phyloP scores from a whole-genome alignment of 768 basidiomycete species.

The Holtermanniella nyarrowii region DNA sequence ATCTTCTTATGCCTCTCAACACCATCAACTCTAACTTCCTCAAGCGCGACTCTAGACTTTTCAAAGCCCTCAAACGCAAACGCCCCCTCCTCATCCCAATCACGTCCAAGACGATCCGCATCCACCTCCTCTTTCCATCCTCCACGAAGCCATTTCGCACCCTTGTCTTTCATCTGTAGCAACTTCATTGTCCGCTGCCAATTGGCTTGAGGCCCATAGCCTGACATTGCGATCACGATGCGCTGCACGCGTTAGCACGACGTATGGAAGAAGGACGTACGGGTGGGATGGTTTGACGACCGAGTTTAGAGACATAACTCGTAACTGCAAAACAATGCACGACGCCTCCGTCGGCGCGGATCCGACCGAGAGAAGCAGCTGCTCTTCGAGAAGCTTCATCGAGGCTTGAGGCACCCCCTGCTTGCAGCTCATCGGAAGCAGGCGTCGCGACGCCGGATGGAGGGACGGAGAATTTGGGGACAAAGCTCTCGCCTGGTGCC shows the following conservation, averaged over 20 bases:
- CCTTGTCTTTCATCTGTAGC: slow-evolving; percentile 16
- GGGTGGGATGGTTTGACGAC: slow-evolving; percentile 32
- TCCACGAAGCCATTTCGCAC: slow-evolving; percentile 16
- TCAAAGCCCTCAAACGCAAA: background rate
- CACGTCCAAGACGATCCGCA: slow-evolving; percentile 12
- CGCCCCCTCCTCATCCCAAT: background rate
- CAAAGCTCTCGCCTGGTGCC: background rate
- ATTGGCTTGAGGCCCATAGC: background rate
- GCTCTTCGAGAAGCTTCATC: background rate
- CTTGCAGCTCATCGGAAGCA: background rate
- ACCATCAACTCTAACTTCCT: background rate
- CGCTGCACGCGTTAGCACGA: background rate
- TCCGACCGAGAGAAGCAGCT: background rate
- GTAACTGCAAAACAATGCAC: slow-evolving; percentile 26
- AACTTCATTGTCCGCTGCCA: background rate
- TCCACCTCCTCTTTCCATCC: slow-evolving; percentile 31
- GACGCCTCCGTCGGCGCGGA: slow-evolving; percentile 26
- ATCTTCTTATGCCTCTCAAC: background rate
- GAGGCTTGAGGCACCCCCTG: background rate
- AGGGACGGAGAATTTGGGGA: slow-evolving; percentile 1
- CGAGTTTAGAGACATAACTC: slow-evolving; percentile 32
- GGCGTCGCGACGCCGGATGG: background rate
- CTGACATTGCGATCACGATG: background rate
- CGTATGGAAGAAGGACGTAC: slow-evolving; percentile 24
- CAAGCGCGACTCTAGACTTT: background rate